Evolutionary conservation across 2,329 filamentous ascomycete species (phyloP), one percentile per base, ranked within the genome.

Genomic region (Paecilomyces fulvus): DNA sequence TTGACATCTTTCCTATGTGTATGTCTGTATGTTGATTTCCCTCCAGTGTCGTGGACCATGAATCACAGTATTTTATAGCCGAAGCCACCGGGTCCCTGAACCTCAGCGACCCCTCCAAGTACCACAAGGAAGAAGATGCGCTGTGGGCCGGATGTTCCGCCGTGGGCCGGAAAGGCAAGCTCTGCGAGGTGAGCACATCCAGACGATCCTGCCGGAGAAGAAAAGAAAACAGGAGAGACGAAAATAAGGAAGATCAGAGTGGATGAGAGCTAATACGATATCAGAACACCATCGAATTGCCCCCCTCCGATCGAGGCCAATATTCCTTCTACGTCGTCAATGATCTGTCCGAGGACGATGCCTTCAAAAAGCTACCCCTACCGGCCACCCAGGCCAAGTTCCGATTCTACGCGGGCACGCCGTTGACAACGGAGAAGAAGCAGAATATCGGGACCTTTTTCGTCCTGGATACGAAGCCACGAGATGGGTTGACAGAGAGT

Each of bases 391-490:
- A 67, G 0, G 72, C 72, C 0, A 59, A 68, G 30, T 68, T 75
- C 30, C 70, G 71, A 50, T 84, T 84, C 63, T 82, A 83, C 57
- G 81, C 80, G 5, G 80, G 80, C 17, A 83, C 86, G 0, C 85
- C 85, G 0, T 81, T 88, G 55, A 77, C 79, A 25, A 83, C 81
- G 2, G 78, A 78, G 0, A 79, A 77, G 33, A 78, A 80, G 28
- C 79, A 81, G 61, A 77, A 79, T 51, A 82, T 88, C 55, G 85
- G 85, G 9, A 79, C 77, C 10, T 83, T 84, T 57, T 80, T 80
- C 54, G 78, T 87, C 1, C 71, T 84, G 2, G 84, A 87, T 60
- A 78, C 81, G 49, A 74, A 75, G n/a, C 78, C 81, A 0, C 79
- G 82, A 5, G 55, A 65, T 48, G 79, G 78, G 0, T 63, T 87